Conservation (phyloP, 1,284 basidiomycete genomes). For the Puccinia novopanici region DNA sequence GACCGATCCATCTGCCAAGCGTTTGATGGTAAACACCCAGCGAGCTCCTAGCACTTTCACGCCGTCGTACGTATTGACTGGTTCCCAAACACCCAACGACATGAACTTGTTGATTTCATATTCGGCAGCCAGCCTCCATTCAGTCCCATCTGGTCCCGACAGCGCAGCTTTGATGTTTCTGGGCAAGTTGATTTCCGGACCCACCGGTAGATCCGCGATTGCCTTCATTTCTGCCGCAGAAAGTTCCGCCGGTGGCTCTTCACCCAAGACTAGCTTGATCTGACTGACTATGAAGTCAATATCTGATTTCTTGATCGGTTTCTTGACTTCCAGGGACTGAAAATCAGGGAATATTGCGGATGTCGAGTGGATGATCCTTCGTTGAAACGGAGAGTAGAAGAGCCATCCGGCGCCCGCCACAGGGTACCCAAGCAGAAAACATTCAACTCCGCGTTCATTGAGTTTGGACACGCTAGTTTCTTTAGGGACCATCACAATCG, state of each 20-base stretch:
- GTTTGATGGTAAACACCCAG: neutral
- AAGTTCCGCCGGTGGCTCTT: neutral
- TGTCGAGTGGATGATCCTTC: neutral
- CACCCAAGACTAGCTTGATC: neutral
- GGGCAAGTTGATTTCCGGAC: too few species aligned
- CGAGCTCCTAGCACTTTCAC: neutral
- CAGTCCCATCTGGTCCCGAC: neutral
- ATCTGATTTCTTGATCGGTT: neutral
- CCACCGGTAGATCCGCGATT: neutral
- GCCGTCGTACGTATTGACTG: neutral
- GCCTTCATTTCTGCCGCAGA: too few species aligned
- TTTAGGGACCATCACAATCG: too few species aligned
- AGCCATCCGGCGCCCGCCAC: constrained; percentile 7
- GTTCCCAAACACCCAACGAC: neutral
- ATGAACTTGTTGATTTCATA: neutral
- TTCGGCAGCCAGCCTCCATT: neutral
- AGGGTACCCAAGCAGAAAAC: neutral
- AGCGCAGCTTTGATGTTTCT: neutral
- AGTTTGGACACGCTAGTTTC: too few species aligned
- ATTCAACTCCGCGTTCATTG: too few species aligned
- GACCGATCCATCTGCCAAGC: neutral
- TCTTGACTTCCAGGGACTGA: neutral
- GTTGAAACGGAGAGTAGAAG: neutral
- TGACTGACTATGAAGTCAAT: neutral
- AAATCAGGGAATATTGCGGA: neutral